Percentiles rank a stretch among this genome's conserved stretches.
Conservation (phyloP, 306 rosid species). For the Lagenaria siceraria region DNA sequence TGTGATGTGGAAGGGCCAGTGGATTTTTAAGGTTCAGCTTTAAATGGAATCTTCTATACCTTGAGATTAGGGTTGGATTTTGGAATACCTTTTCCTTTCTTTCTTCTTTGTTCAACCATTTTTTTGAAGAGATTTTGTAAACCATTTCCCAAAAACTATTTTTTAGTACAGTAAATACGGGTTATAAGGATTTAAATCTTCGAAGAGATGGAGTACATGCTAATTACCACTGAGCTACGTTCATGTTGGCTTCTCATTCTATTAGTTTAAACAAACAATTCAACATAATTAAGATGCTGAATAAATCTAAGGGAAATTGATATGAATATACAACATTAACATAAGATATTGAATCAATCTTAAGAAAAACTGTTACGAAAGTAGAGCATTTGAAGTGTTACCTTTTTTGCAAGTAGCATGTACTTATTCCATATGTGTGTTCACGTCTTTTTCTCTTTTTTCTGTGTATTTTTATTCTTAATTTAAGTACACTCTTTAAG, state of each 20-base stretch:
- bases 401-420: neutral
- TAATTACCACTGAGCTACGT: no score
- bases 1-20: neutral
- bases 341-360: neutral
- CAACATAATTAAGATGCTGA: neutral
- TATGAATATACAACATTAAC: neutral
- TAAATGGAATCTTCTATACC: neutral
- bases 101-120: neutral
- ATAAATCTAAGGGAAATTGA: neutral
- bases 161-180: no score
- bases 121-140: neutral
- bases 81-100: neutral
- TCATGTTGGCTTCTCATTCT: neutral
- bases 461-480: neutral
- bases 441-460: neutral
- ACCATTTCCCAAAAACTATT: neutral
- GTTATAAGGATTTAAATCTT: no score
- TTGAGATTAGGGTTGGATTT: neutral
- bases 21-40: neutral
- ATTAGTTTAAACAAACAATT: neutral
- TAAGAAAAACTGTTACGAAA: no score
- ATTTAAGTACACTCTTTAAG: neutral
- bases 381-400: no score
- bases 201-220: no score
- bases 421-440: neutral